Percentiles rank a stretch among this genome's conserved stretches.
Conservation (phyloP, 441 rosid species). For the Hypseocharis bilobata region DNA sequence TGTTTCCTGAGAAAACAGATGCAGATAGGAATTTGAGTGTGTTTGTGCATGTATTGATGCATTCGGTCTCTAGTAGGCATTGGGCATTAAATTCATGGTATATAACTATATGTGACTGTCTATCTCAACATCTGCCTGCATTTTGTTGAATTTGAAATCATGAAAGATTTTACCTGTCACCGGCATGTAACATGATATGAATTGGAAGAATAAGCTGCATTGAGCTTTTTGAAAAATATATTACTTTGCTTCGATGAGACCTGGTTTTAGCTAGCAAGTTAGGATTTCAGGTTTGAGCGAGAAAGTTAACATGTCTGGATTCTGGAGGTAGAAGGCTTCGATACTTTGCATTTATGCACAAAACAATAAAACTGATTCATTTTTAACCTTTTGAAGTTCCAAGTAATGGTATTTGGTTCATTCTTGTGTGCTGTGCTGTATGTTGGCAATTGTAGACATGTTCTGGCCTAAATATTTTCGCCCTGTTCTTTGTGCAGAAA, state of each 20-base stretch:
- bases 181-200: not conserved
- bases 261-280: not conserved
- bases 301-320: not conserved
- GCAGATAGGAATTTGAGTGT: not conserved
- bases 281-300: too few species aligned
- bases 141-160: not conserved
- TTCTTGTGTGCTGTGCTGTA: not conserved
- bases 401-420: not conserved
- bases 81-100: too few species aligned
- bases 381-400: not conserved
- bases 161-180: not conserved
- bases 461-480: conserved; percentile 6
- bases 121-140: not conserved
- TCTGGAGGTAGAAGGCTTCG: not conserved
- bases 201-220: not conserved
- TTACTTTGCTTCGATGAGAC: not conserved
- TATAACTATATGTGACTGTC: not conserved
- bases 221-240: not conserved
- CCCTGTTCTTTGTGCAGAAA: conserved; percentile 35
- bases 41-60: too few species aligned
- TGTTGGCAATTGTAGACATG: not conserved
- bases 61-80: too few species aligned
- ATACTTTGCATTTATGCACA: not conserved
- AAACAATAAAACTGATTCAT: too few species aligned
- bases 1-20: not conserved